phyloP scores from a whole-genome alignment of 1,284 basidiomycete species.

The Cutaneotrichosporon sp. region DNA sequence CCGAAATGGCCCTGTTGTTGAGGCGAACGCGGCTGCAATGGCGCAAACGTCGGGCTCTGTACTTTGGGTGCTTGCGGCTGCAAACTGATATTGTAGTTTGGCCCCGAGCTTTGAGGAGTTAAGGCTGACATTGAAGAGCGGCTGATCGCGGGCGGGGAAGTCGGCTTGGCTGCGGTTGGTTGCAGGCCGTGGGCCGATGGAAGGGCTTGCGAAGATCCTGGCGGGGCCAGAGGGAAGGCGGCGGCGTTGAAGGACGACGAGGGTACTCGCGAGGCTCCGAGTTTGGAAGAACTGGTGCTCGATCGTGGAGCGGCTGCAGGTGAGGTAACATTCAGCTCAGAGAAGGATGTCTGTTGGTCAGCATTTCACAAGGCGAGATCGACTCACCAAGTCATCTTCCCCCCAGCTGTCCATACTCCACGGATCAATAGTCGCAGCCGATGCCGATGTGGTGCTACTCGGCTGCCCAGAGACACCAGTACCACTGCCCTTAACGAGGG shows the following conservation, averaged over 20 bases:
- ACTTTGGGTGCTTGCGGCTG: slow-evolving; percentile 26
- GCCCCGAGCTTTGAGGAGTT: slow-evolving; percentile 17
- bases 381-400: slow-evolving; percentile 27
- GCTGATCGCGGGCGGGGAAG: not conserved
- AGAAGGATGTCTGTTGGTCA: slow-evolving; percentile 13
- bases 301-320: not conserved
- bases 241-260: slow-evolving; percentile 37
- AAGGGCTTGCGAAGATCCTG: slow-evolving; percentile 7
- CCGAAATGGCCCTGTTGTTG: not conserved
- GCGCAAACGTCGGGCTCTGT: slow-evolving; percentile 1
- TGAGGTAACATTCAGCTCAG: slow-evolving; percentile 5
- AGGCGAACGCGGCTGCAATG: slow-evolving; percentile 7
- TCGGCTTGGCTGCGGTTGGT: slow-evolving; percentile 7
- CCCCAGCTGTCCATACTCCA: slow-evolving; percentile 44
- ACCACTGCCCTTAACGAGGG: slow-evolving; percentile 34
- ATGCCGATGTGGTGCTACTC: not conserved
- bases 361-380: not conserved
- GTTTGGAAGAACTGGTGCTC: not conserved
- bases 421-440: slow-evolving; percentile 20
- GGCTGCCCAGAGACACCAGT: not conserved
- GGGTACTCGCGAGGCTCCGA: slow-evolving; percentile 24
- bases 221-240: slow-evolving; percentile 22
- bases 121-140: not conserved
- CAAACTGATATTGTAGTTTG: slow-evolving; percentile 44
- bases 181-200: slow-evolving; percentile 13